These are phyloP conservation scores for Auxenochlorella protothecoides DNA, from an alignment of 139 green algal species.

Conservation along the genomic window DNA sequence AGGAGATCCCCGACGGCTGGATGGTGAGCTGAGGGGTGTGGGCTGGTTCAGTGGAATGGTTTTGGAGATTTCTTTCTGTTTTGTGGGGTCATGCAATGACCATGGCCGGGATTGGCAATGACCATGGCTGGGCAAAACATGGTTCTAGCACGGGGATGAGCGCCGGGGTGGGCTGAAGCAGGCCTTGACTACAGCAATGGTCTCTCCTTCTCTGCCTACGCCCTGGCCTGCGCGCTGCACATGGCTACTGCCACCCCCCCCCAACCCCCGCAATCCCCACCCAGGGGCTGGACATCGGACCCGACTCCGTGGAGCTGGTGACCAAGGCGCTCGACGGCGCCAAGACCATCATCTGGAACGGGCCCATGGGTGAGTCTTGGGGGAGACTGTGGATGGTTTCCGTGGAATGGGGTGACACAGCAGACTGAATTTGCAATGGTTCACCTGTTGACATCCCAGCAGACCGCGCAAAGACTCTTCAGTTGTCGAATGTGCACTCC, in stretches of 20 bases:
- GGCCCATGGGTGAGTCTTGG: conserved; percentile 23
- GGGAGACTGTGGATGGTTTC: too few relatives aligned
- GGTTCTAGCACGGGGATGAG: too few relatives aligned
- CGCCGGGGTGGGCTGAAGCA: too few relatives aligned
- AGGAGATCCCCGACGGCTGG: conserved; percentile 92
- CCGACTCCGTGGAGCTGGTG: conserved; percentile 80
- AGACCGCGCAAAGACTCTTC: too few relatives aligned
- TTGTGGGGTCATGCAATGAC: not conserved
- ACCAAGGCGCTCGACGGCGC: conserved; percentile 68
- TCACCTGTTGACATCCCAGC: too few relatives aligned
- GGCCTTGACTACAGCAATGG: too few relatives aligned
- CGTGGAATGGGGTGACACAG: too few relatives aligned
- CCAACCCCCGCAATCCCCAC: not conserved
- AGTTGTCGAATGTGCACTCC: too few relatives aligned
- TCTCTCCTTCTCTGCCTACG: not conserved
- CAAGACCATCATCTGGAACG: conserved; percentile 99
- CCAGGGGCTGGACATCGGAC: conserved; percentile 88
- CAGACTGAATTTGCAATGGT: too few relatives aligned
- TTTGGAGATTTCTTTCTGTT: too few relatives aligned
- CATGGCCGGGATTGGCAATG: not conserved
- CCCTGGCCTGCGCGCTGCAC: not conserved
- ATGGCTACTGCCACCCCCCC: not conserved
- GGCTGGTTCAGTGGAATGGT: too few relatives aligned
- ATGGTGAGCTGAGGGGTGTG: conserved; percentile 45
- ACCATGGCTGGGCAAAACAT: not conserved